A percentile compares a stretch with the other conserved stretches of the same genome.
phyloP scores from a whole-genome alignment of 2,329 filamentous ascomycete genomes.

The Macrophomina tecta region DNA sequence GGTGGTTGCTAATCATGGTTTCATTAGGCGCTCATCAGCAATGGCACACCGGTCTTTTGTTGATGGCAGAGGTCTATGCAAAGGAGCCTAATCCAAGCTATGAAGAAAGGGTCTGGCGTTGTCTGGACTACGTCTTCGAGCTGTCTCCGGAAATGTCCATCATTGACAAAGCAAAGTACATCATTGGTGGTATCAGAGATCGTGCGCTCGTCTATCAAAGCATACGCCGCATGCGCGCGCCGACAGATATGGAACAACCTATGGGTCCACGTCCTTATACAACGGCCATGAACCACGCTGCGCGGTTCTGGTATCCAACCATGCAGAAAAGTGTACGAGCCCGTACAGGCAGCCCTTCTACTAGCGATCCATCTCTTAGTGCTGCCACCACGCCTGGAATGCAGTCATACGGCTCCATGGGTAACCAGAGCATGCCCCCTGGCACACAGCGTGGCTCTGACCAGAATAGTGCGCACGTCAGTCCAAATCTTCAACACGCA shows the following conservation, averaged over 20 bases:
- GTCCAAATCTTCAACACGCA: slow-evolving; percentile 2
- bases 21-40: slow-evolving; percentile 69
- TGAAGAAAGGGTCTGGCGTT: slow-evolving; percentile 71
- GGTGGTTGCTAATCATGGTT: background rate
- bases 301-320: slow-evolving; percentile 25
- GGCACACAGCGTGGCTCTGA: background rate
- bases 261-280: slow-evolving; percentile 25
- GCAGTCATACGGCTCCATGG: background rate
- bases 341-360: slow-evolving; percentile 9
- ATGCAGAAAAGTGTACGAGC: slow-evolving; percentile 15
- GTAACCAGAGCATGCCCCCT: background rate
- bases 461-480: slow-evolving; percentile 7
- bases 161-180: slow-evolving; percentile 63
- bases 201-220: slow-evolving; percentile 66
- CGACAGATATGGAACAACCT: slow-evolving; percentile 49
- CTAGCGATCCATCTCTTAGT: background rate
- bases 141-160: slow-evolving; percentile 59
- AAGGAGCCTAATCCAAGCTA: slow-evolving; percentile 62
- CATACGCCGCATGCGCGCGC: slow-evolving; percentile 64
- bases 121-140: slow-evolving; percentile 74
- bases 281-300: slow-evolving; percentile 20
- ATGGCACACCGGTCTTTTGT: slow-evolving; percentile 72
- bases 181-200: slow-evolving; percentile 67
- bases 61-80: slow-evolving; percentile 71
- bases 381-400: slow-evolving; percentile 1